Percentiles rank a stretch among this genome's conserved stretches.
These are phyloP conservation scores for Russula dissimulans DNA, from an alignment of 768 basidiomycete species.

Conservation along the genomic window DNA sequence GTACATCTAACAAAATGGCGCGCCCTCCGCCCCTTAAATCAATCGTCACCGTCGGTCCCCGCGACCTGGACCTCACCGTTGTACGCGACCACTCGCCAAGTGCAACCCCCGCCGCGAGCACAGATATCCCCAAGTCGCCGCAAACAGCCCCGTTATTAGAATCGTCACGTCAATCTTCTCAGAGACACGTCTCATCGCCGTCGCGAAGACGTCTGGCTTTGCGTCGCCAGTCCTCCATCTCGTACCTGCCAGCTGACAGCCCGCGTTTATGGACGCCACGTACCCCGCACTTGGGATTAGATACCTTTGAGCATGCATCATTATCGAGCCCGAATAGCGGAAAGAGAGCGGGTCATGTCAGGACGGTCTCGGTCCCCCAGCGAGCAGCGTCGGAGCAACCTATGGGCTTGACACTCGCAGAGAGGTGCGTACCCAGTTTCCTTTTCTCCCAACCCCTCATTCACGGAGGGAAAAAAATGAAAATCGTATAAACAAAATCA, in stretches of 20 bases:
- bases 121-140: constrained; percentile 10
- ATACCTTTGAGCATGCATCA: neutral
- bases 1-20: neutral
- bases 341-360: constrained; percentile 15
- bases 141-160: constrained; percentile 24
- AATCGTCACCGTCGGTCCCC: constrained; percentile 30
- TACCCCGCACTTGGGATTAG: neutral
- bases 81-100: constrained; percentile 23
- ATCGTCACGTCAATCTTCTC: constrained; percentile 9
- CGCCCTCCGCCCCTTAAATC: neutral
- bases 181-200: constrained; percentile 20
- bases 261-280: constrained; percentile 18
- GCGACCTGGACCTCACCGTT: constrained; percentile 39
- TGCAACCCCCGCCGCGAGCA: constrained; percentile 14
- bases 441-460: neutral
- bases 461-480: neutral
- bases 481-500: constrained; percentile 24
- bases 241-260: constrained; percentile 34
- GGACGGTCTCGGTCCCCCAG: constrained; percentile 22
- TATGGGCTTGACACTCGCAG: constrained; percentile 55
- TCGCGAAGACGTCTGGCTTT: constrained; percentile 20
- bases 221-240: constrained; percentile 47
- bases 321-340: neutral
- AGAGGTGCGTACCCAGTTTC: constrained; percentile 44
- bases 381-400: constrained; percentile 21